Conservation (phyloP, 768 basidiomycete species). For the Rubroboletus satanas region DNA sequence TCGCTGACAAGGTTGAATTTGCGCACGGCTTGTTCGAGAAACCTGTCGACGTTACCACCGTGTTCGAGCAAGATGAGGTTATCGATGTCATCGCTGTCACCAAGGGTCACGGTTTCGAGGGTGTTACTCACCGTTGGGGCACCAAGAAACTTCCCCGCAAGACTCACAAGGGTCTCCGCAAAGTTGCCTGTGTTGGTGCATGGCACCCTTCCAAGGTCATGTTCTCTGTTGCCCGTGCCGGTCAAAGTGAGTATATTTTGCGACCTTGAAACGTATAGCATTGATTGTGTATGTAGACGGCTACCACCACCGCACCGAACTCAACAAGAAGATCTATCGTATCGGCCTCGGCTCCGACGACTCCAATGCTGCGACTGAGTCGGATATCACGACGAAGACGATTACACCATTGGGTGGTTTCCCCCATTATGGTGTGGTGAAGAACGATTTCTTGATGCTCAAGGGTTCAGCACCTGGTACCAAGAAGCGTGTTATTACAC, state of each 20-base stretch:
- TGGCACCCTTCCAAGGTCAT: slow-evolving; percentile 99
- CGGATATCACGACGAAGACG: slow-evolving; percentile 87
- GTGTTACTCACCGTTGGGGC: slow-evolving; percentile 99
- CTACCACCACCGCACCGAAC: slow-evolving; percentile 94
- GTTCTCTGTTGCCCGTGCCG: slow-evolving; percentile 99
- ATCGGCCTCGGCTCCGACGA: slow-evolving; percentile 77
- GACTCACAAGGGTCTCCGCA: slow-evolving; percentile 99
- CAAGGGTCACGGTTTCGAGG: slow-evolving; percentile 99
- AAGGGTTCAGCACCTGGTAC: slow-evolving; percentile 96
- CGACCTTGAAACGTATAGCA: neutral
- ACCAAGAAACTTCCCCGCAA: slow-evolving; percentile 98
- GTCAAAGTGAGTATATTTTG: slow-evolving; percentile 77
- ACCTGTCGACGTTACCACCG: slow-evolving; percentile 74
- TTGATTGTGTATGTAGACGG: slow-evolving; percentile 54
- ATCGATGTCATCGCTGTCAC: slow-evolving; percentile 98
- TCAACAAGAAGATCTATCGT: slow-evolving; percentile 99
- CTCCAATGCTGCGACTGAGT: slow-evolving; percentile 87
- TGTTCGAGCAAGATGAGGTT: slow-evolving; percentile 97
- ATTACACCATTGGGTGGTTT: slow-evolving; percentile 99
- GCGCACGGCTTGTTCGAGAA: slow-evolving; percentile 96
- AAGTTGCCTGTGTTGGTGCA: slow-evolving; percentile 98
- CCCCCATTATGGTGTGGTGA: slow-evolving; percentile 98
- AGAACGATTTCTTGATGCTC: slow-evolving; percentile 96
- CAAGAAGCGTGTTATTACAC: slow-evolving; percentile 96
- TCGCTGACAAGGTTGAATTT: slow-evolving; percentile 97